Evolutionary conservation across 345 rosid species (phyloP), one percentile per base, ranked within the genome.

Genomic region (Bruguiera sexangula): DNA sequence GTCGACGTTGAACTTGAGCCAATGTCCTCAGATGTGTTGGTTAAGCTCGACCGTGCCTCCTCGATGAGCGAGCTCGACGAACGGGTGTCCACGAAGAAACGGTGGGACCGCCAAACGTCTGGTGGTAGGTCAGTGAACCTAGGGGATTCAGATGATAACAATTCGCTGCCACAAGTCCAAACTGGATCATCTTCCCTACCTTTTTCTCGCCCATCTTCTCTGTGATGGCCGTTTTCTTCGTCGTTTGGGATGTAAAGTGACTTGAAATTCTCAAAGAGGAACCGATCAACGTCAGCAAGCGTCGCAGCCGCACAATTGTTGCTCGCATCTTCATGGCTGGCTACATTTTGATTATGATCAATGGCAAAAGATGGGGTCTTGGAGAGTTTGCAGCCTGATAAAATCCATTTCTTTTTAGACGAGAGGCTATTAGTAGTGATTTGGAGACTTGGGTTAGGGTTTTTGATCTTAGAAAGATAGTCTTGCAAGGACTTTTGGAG

Each of bases 241-340:
- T 75, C 85, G 11, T 87, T 91, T 4, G 69, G 63, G 52, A 88
- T 62, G 67, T 85, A 94, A 50, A 94, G 86, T n/a, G 98, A 89
- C 62, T 69, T 85, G 77, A 94, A 91, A 76, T 94, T 94, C 78
- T 91, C 96, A 20, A 78, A 82, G 36, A 91, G 88, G 76, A 91
- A 94, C 19, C 83, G 87, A 70, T 94, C 98, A 18, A 94, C 72
- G 46, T 94, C 98, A 0, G 86, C 82, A 54, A 91, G 88, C 3
- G 96, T 89, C 2, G 96, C 96, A 0, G 89, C 86, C 2, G 37
- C 79, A 48, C 67, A 64, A 2, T 72, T 48, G 30, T 31, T 56
- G 21, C 20, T 26, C 4, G 31, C 59, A 65, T 57, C 56, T 20
- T 66, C 71, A 65, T 52, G 66, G 29, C 11, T n/a, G 27, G 26